These are phyloP conservation scores for Cairneyella variabilis DNA, from an alignment of 495 filamentous ascomycete species.

Conservation along the genomic window DNA sequence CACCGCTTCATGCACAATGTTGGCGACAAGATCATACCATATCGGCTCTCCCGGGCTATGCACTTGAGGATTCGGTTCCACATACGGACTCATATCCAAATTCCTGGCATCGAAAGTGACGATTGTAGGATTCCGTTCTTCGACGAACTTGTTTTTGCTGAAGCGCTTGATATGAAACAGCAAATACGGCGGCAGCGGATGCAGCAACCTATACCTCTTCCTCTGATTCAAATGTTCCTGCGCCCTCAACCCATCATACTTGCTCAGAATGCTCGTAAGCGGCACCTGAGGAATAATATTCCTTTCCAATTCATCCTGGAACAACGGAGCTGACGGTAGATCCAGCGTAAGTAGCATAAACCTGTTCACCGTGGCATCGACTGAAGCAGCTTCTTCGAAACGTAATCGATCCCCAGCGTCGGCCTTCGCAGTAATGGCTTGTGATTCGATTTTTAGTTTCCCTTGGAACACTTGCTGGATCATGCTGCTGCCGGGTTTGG, in stretches of 20 bases:
- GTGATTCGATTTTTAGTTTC: constrained; percentile 83
- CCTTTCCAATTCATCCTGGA: constrained; percentile 83
- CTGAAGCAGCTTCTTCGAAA: constrained; percentile 85
- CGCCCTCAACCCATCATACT: constrained; percentile 86
- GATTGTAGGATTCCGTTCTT: constrained; percentile 95
- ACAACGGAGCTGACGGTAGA: constrained; percentile 89
- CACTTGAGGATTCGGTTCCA: constrained; percentile 64
- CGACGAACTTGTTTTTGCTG: constrained; percentile 90
- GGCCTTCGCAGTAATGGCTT: constrained; percentile 88
- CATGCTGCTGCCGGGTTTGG: constrained; percentile 75
- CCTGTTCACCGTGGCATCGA: constrained; percentile 68
- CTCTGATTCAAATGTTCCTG: constrained; percentile 86
- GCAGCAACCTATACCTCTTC: constrained; percentile 83
- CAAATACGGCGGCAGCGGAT: constrained; percentile 88
- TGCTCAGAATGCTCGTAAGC: constrained; percentile 80
- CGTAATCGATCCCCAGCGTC: constrained; percentile 84
- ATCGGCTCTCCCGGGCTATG: constrained; percentile 76
- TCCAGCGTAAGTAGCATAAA: constrained; percentile 93
- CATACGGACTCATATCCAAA: constrained; percentile 85
- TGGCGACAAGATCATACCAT: constrained; percentile 94
- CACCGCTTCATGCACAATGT: constrained; percentile 90
- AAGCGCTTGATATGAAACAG: constrained; percentile 98
- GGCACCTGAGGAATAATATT: constrained; percentile 98
- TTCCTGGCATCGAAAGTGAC: constrained; percentile 85
- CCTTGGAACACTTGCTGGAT: constrained; percentile 93